phyloP scores from a whole-genome alignment of 441 rosid species.

The Breynia disticha region DNA sequence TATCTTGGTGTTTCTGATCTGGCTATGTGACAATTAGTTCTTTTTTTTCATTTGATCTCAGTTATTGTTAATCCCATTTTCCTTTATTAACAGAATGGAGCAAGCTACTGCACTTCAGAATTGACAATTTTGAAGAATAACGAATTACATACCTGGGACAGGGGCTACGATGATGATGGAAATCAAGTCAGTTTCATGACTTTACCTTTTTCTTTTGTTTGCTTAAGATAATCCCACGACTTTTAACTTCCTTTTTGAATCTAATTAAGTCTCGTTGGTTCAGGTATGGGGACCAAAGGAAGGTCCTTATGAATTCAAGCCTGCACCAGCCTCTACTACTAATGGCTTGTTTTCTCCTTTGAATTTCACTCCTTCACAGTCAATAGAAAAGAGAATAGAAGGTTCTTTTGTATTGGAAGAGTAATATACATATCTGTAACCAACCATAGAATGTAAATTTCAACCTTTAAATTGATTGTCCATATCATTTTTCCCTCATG shows the following conservation, averaged over 20 bases:
- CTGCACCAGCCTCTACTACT: conserved; percentile 52
- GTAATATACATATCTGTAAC: conserved; percentile 16
- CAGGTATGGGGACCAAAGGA: conserved; percentile 85
- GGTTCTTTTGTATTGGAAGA: conserved; percentile 80
- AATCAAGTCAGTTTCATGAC: conserved; percentile 47
- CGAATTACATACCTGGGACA: conserved; percentile 82
- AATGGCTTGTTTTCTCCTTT: conserved; percentile 47
- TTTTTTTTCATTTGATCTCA: background rate
- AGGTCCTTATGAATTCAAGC: conserved; percentile 86
- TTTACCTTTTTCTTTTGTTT: background rate
- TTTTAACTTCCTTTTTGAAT: conserved; percentile 3
- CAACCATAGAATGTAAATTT: conserved; percentile 13
- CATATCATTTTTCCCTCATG: background rate
- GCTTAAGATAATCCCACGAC: background rate
- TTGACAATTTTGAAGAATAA: conserved; percentile 54
- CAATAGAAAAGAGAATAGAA: conserved; percentile 58
- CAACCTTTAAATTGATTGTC: background rate
- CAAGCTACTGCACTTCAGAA: conserved; percentile 25
- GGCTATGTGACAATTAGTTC: background rate
- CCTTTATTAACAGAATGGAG: conserved; percentile 19
- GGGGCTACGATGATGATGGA: conserved; percentile 65
- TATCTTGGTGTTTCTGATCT: background rate
- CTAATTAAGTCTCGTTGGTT: conserved; percentile 1
- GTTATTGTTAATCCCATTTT: background rate
- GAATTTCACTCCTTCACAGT: conserved; percentile 40